Evolutionary conservation across 2,329 filamentous ascomycete genomes (phyloP), one percentile per base, ranked within the genome.

Genomic region (Myriosclerotinia duriaeana): DNA sequence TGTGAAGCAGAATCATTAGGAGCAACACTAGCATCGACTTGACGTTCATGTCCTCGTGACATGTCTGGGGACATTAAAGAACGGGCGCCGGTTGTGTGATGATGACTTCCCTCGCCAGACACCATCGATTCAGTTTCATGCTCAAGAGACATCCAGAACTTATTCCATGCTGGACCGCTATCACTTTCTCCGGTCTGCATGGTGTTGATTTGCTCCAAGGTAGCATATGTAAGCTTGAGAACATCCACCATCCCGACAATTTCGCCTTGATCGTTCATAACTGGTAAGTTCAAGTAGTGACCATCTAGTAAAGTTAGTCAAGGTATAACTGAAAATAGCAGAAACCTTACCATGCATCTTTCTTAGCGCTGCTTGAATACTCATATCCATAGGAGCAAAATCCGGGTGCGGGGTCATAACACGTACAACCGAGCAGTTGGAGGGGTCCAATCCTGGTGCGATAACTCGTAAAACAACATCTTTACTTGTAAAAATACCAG

Each of bases 201-300:
- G 67, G 92, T 93, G 82, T 98, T 98, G 79, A 96, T 93, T 82
- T 97, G 94, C 79, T 99, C 95, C 64, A 99, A 85, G 6, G 95
- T 99, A 60, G 95, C 95, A 79, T 99, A 99, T 30, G 95, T 99
- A 75, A 99, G 85, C 81, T 98, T 98, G 69, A 99, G 86, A 67
- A 99, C 95, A 79, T 99, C 95, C 36, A 99, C 95, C 95, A 99
- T 99, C 75, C 95, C 95, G 67, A 99, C 95, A 76, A 99, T 99
- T 79, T 99, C 95, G 71, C 94, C 95, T 69, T 87, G 85, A 72
- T 96, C 93, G 78, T 97, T 97, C 95, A 99, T 99, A 70, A 99
- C 95, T 11, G 95, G 95, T 54, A 99, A 83, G 78, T 99, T 99
- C 65, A 99, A 87, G 79, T 99, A 99, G 79, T 99, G 95, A 17